These are phyloP conservation scores for Ilyonectria robusta DNA, from an alignment of 2,329 filamentous ascomycete species.

Conservation along the genomic window DNA sequence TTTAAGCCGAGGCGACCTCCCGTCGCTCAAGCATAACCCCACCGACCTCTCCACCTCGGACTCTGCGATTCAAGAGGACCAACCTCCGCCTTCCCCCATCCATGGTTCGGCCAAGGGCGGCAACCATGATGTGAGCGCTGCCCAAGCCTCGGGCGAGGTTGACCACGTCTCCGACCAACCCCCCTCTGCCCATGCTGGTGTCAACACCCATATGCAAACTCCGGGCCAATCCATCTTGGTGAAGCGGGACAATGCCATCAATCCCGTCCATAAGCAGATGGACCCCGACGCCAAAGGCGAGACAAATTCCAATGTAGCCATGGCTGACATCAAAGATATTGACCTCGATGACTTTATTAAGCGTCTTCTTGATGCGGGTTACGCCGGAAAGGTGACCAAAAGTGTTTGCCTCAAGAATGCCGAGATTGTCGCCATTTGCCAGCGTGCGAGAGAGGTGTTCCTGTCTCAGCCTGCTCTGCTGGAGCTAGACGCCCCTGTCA, in stretches of 20 bases:
- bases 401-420: slow-evolving; percentile 97
- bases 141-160: slow-evolving; percentile 90
- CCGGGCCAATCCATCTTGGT: slow-evolving; percentile 93
- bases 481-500: slow-evolving; percentile 94
- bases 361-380: slow-evolving; percentile 92
- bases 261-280: slow-evolving; percentile 69
- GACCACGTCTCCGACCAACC: slow-evolving; percentile 95
- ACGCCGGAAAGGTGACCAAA: slow-evolving; percentile 97
- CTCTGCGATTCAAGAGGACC: slow-evolving; percentile 64
- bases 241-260: slow-evolving; percentile 80
- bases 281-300: slow-evolving; percentile 63
- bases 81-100: slow-evolving; percentile 88
- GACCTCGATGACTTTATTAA: slow-evolving; percentile 99
- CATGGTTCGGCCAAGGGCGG: slow-evolving; percentile 80
- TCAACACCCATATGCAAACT: slow-evolving; percentile 72
- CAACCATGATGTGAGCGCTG: slow-evolving; percentile 83
- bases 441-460: slow-evolving; percentile 89
- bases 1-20: slow-evolving; percentile 61
- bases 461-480: slow-evolving; percentile 92
- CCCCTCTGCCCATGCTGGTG: slow-evolving; percentile 75
- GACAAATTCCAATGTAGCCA: slow-evolving; percentile 74
- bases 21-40: slow-evolving; percentile 58
- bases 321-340: slow-evolving; percentile 91
- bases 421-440: slow-evolving; percentile 94
- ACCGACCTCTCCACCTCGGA: slow-evolving; percentile 58